Evolutionary conservation across 805 yeast genomes (phyloP), one percentile per base, ranked within the genome.

Genomic region (Metschnikowia anglica): DNA sequence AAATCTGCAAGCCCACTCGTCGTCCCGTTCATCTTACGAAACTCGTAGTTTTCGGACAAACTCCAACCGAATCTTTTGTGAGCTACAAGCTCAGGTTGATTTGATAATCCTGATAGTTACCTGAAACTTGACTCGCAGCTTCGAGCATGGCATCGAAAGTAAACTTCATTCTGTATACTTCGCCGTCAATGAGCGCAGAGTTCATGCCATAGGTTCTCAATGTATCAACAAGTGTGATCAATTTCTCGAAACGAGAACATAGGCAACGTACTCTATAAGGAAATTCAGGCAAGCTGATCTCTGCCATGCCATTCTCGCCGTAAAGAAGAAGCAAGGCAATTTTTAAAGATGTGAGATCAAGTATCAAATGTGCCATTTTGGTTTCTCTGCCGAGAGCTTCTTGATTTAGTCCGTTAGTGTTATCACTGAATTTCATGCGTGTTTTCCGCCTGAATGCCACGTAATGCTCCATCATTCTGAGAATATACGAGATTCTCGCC

Each of bases 261-360:
- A 32, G 23, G 3, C 24, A 33, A 19, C 7, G 3, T 4, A 20
- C 13, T 15, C 13, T 33, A 4, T 18, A n/a, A 3, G 15, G 8
- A 21, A 20, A 33, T n/a, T 15, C 27, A n/a, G 27, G 18, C 8
- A 8, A n/a, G 28, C n/a, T 23, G n/a, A 7, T 15, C 6, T 18
- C 19, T 12, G 39, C 27, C 9, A 28, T 8, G 19, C 34, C 34
- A 19, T 28, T 13, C n/a, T 37, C 39, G 1, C 34, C 39, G 17
- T 20, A 20, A 19, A 20, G 27, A 3, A 20, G 10, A 8, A 37
- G 13, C 2, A 20, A 7, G 12, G 39, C 32, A 10, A 37, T 28
- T 37, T 37, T 37, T 19, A 37, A 13, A 9, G 39, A 37, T 1
- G 39, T 28, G 19, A 37, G 32, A n/a, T 37, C 39, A 27, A 37